phyloP scores from a whole-genome alignment of 768 basidiomycete species.

The Suillus subalutaceus region DNA sequence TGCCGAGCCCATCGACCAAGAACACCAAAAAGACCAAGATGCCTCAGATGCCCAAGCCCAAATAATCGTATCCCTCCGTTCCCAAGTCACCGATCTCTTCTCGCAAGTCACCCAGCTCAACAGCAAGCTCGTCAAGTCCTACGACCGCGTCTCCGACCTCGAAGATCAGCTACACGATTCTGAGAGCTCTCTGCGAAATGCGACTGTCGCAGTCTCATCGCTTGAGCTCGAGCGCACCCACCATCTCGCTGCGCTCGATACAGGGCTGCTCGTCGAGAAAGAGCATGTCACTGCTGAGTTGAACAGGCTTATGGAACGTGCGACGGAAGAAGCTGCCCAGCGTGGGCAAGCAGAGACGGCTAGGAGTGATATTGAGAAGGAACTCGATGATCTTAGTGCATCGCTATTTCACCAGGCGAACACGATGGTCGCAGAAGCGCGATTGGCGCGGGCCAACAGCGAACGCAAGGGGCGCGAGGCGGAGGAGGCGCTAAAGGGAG shows the following conservation, averaged over 20 bases:
- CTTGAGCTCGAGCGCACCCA: conserved; percentile 85
- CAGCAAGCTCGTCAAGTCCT: conserved; percentile 87
- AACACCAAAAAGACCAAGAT: conserved; percentile 31
- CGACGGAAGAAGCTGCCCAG: conserved; percentile 92
- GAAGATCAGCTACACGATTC: conserved; percentile 85
- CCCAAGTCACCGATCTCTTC: conserved; percentile 84
- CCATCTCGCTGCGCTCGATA: conserved; percentile 88
- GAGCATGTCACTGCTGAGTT: conserved; percentile 89
- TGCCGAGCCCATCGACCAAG: conserved; percentile 16
- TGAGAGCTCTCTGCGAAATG: conserved; percentile 57
- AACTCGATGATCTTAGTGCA: conserved; percentile 93
- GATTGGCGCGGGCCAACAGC: conserved; percentile 64
- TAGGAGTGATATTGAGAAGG: conserved; percentile 83
- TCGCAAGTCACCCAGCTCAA: conserved; percentile 92
- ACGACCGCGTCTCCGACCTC: conserved; percentile 89
- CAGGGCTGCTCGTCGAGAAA: conserved; percentile 90
- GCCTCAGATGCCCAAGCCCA: conserved; percentile 73
- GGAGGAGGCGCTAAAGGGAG: conserved; percentile 76
- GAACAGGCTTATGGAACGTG: conserved; percentile 89
- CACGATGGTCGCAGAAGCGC: conserved; percentile 95
- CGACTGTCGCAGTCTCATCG: conserved; percentile 69
- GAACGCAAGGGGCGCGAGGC: conserved; percentile 77
- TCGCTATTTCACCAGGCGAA: conserved; percentile 91
- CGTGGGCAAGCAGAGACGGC: conserved; percentile 90
- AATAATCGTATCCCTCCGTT: conserved; percentile 78